Base-by-base conservation (phyloP, 2,329 filamentous ascomycete species). In the Piedraia hortae region DNA sequence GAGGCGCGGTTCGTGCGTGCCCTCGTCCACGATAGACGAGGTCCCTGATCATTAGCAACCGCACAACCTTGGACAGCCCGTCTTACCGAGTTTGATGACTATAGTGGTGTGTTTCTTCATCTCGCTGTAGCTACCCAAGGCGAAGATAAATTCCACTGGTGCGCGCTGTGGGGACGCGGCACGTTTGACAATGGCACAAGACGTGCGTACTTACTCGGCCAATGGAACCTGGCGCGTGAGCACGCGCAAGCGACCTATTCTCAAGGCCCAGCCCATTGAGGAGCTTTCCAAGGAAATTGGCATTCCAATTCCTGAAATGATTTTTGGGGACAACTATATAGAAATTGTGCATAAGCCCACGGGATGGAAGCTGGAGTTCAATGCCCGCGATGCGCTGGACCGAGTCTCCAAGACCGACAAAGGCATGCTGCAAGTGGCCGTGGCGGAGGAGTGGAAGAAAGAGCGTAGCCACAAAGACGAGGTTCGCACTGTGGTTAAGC, bases 11-110 rank as follows among this genome's bases (percentile, higher is more conserved):
- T 91, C 75, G 48, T 90, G 85, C 11, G 75, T 89, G 42, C 68
- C 72, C 45, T 97, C 85, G 48, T 93, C 77, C 32, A 97, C 80
- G 34, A 97, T 93, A n/a, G 85, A 93, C 46, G 78, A 91, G 20
- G 85, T 93, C 37, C 85, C 85, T 97, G 34, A 14, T 21, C 16
- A 10, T 7, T 7, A 12, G 13, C 26, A 9, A 20, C 21, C 31
- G 20, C 6, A n/a, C n/a, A n/a, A n/a, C n/a, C n/a, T n/a, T n/a
- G n/a, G n/a, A n/a, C n/a, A 16, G 19, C 20, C 16, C 10, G 20
- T 17, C n/a, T 35, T 58, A 85, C 75, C 75, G 31, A 88, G 61
- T 53, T 88, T 88, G 38, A 88, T 82, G 36, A 88, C 74, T 31
- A 85, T 62, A 24, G 67, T 75, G 33, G 75, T 56, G 13, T 22